phyloP scores from a whole-genome alignment of 768 basidiomycete genomes.

The Tylopilus subfusipes region DNA sequence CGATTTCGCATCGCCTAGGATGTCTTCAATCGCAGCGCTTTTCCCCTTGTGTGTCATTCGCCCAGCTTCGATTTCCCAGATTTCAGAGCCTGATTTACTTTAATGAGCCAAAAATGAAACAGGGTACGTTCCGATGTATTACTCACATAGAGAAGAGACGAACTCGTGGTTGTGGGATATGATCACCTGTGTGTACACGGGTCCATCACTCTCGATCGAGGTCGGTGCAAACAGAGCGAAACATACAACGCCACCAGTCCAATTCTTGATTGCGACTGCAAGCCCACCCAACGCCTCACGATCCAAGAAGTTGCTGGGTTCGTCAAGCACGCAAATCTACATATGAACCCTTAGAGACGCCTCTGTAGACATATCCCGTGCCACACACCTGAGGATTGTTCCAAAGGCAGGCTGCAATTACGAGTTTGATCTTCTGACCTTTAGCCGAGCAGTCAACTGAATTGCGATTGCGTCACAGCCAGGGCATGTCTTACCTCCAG shows the following conservation, averaged over 20 bases:
- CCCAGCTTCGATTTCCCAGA: slow-evolving; percentile 91
- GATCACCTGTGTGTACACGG: slow-evolving; percentile 58
- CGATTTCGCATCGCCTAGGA: slow-evolving; percentile 66
- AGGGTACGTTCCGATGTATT: slow-evolving; percentile 4
- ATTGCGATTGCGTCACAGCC: slow-evolving; percentile 8
- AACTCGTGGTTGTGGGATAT: slow-evolving; percentile 96
- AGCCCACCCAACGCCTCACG: slow-evolving; percentile 93
- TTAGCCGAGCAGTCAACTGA: slow-evolving; percentile 13
- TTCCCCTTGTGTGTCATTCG: slow-evolving; percentile 88
- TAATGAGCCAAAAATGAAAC: slow-evolving; percentile 18
- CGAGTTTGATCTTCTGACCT: slow-evolving; percentile 97
- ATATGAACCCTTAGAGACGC: slow-evolving; percentile 27
- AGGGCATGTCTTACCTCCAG: slow-evolving; percentile 61
- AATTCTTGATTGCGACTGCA: slow-evolving; percentile 91
- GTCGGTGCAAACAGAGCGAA: slow-evolving; percentile 11
- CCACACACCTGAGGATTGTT: slow-evolving; percentile 81
- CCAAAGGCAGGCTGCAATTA: slow-evolving; percentile 93
- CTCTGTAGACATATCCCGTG: background rate
- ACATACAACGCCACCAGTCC: slow-evolving; percentile 83
- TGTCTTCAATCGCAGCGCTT: slow-evolving; percentile 78
- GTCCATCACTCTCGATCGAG: slow-evolving; percentile 18
- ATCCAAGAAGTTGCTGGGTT: slow-evolving; percentile 96
- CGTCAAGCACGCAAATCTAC: slow-evolving; percentile 72
- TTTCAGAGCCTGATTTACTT: slow-evolving; percentile 66
- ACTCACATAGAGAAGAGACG: slow-evolving; percentile 75